Evolutionary conservation across 768 basidiomycete genomes (phyloP).

Genomic region (Russula lepida): DNA sequence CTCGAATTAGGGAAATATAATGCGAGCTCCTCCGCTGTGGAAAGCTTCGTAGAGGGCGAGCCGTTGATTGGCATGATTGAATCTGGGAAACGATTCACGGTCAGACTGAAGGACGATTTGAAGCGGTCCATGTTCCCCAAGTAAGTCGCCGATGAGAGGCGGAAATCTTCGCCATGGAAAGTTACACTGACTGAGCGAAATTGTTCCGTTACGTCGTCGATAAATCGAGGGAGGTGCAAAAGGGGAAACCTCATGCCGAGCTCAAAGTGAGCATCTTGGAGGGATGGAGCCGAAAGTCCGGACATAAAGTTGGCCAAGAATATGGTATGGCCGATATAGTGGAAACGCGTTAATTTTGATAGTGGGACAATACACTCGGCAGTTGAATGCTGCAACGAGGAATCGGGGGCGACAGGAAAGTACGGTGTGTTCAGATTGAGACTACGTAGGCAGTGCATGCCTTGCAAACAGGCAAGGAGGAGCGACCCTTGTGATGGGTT

Average conservation of each 20-base stretch:
- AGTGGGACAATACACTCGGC: background rate
- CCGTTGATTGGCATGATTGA: background rate
- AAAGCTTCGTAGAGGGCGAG: background rate
- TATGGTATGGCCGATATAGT: background rate
- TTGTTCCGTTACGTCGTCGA: background rate
- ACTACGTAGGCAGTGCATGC: background rate
- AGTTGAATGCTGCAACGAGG: background rate
- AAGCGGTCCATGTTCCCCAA: background rate
- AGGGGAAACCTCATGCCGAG: background rate
- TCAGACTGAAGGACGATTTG: background rate
- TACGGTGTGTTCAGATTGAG: background rate
- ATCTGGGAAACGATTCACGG: background rate
- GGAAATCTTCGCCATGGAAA: accelerated
- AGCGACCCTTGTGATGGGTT: background rate
- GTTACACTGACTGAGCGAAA: background rate
- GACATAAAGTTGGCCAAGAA: background rate
- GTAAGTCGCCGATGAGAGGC: background rate
- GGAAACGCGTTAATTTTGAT: background rate
- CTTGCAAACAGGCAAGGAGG: background rate
- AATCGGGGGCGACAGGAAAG: accelerated
- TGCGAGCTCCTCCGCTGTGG: background rate
- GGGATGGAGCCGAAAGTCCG: background rate
- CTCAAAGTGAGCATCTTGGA: background rate
- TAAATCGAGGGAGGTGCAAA: background rate
- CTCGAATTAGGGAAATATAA: background rate